Conservation (phyloP, 345 rosid species). For the Boechera retrofracta region DNA sequence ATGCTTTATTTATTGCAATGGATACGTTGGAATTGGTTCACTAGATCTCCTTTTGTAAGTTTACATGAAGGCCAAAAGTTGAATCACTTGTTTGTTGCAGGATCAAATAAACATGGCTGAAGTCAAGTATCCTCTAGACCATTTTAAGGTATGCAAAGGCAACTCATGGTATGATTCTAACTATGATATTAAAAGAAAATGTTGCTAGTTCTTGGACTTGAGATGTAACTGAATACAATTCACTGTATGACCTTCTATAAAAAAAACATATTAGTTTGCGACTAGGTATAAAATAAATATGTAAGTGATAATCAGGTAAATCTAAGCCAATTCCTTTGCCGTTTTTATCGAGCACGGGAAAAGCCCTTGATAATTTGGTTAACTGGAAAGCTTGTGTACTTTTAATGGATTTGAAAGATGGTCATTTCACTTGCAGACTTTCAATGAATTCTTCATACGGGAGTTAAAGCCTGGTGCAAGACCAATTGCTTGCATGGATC, state of each 20-base stretch:
- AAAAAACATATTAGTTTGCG: slow-evolving; percentile 9
- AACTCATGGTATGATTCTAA: slow-evolving; percentile 17
- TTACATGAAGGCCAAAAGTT: slow-evolving; percentile 9
- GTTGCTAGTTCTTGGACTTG: slow-evolving; percentile 22
- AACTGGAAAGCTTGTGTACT: slow-evolving; percentile 21
- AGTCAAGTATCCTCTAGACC: slow-evolving; percentile 84
- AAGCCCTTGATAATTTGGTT: not conserved
- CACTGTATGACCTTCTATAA: not conserved
- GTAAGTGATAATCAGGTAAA: slow-evolving; percentile 9
- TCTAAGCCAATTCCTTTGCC: slow-evolving; percentile 3
- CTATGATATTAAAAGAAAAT: not conserved
- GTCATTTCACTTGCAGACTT: slow-evolving; percentile 61
- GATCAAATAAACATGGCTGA: slow-evolving; percentile 93
- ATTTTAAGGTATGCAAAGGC: slow-evolving; percentile 75
- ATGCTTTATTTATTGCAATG: not conserved
- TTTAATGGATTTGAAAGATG: slow-evolving; percentile 27
- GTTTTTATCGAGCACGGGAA: not conserved
- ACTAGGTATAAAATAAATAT: slow-evolving; percentile 5
- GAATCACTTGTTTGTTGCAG: slow-evolving; percentile 51
- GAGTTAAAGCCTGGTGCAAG: slow-evolving; percentile 89
- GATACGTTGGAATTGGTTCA: not conserved
- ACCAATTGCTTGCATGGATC: slow-evolving; percentile 66
- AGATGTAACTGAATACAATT: slow-evolving; percentile 1
- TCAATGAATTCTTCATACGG: slow-evolving; percentile 92
- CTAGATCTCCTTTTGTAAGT: slow-evolving; percentile 23